Evolutionary conservation across 495 filamentous ascomycete genomes (phyloP), one percentile per base, ranked within the genome.

Genomic region (Podospora fimiseda): DNA sequence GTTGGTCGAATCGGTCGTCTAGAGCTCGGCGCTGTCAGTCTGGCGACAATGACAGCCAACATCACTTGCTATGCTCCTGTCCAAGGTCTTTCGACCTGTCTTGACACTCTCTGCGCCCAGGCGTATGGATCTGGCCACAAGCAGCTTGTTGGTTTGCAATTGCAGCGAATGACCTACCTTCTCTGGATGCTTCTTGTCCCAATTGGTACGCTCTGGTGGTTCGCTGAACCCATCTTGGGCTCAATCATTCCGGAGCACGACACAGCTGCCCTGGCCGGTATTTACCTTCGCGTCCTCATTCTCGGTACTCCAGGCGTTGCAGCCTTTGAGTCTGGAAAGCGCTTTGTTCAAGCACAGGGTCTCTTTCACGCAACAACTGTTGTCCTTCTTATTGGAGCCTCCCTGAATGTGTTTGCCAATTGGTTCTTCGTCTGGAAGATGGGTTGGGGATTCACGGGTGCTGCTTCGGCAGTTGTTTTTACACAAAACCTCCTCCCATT

Each of bases 401-500:
- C 85, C 2, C 51, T 86, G 14, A 89, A 88, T 53, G 74, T 80
- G 0, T 67, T 86, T 8, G 61, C 87, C 66, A 86, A 86, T 62
- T 89, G 80, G 71, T 58, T 85, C 9, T 76, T 89, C 39, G 85
- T 89, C 9, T 87, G 82, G 84, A 74, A 69, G 27, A 77, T 95
- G 51, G 71, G 78, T 11, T 85, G 82, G 79, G 91, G 91, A 1
- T 95, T 92, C 59, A 66, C 87, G 43, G 90, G 90, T 41, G 89
- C 90, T 3, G 90, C 91, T 0, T 84, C 89, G 44, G 89, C 91
- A 2, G 87, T 95, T 16, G 82, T 80, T 15, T 80, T 94, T 38
- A 90, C 86, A 0, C 85, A 95, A 58, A 89, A 75, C 59, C 76
- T 94, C 13, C 80, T 95, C 55, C 88, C 90, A 0, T 48, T 91